Conservation (phyloP, 2,329 filamentous ascomycete genomes). For the Aspergillus intermedius region DNA sequence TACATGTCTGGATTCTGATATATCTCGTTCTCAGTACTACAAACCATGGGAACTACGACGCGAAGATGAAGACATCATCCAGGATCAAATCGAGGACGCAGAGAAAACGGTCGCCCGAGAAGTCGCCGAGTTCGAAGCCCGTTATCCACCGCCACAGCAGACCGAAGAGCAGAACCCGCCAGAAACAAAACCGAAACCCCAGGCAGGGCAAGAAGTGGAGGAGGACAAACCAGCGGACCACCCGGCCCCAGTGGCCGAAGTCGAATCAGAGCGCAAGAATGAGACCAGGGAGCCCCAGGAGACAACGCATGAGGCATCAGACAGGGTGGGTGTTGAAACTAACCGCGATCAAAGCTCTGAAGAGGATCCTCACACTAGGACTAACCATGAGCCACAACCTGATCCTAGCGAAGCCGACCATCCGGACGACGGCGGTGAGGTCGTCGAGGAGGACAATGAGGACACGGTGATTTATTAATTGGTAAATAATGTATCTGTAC, state of each 20-base stretch:
- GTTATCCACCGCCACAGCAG: conserved; percentile 29
- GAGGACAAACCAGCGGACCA: conserved; percentile 12
- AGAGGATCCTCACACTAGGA: conserved; percentile 13
- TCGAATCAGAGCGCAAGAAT: not conserved
- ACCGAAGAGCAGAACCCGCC: conserved; percentile 4
- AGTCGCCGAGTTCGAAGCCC: conserved; percentile 53
- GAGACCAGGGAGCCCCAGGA: conserved; percentile 24
- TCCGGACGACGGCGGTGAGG: conserved; percentile 66
- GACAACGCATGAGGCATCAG: conserved; percentile 41
- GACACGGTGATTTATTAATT: conserved; percentile 80
- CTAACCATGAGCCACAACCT: conserved; percentile 22
- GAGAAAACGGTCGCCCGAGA: conserved; percentile 61
- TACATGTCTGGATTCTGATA: not conserved
- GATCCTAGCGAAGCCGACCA: conserved; percentile 36
- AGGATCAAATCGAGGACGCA: conserved; percentile 61
- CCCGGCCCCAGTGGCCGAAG: conserved; percentile 12
- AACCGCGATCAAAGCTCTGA: conserved; percentile 11
- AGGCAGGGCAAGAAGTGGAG: conserved; percentile 21
- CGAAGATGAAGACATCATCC: conserved; percentile 64
- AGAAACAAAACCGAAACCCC: not conserved
- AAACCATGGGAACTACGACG: conserved; percentile 70
- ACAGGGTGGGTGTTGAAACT: conserved; percentile 19
- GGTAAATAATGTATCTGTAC: not conserved
- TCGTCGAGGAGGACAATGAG: conserved; percentile 77
- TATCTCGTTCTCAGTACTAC: conserved; percentile 59